phyloP scores from a whole-genome alignment of 805 yeast genomes.

The Candida oleophila region DNA sequence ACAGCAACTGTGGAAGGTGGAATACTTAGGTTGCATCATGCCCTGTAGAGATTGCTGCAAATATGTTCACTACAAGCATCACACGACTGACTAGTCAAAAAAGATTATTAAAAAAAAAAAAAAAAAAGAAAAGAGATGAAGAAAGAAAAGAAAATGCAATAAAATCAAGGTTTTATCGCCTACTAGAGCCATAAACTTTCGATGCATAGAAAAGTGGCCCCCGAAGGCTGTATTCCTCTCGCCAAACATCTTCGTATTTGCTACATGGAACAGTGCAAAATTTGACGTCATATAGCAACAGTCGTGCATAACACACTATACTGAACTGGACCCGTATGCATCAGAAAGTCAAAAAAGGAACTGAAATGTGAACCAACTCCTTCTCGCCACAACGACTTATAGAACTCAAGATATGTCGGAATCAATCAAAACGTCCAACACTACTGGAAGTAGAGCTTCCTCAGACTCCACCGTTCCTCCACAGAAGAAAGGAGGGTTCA shows the following conservation, averaged over 20 bases:
- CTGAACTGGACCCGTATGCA: neutral
- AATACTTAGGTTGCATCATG: no score
- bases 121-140: no score
- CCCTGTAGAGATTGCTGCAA: no score
- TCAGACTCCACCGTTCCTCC: constrained; percentile 1
- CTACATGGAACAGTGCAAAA: neutral
- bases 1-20: no score
- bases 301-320: neutral
- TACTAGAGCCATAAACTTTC: no score
- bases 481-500: constrained; percentile 6
- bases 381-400: neutral
- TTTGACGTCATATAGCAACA: neutral
- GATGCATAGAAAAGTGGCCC: neutral
- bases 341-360: neutral
- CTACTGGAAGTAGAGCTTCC: constrained; percentile 5
- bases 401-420: constrained; percentile 1
- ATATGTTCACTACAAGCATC: no score
- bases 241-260: no score
- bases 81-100: no score
- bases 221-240: no score
- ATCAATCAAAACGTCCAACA: neutral
- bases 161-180: no score
- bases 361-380: neutral
- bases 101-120: no score
- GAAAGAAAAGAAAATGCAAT: no score